A percentile compares a stretch with the other conserved stretches of the same genome.
These are phyloP conservation scores for Aspergillus sparsus DNA, from an alignment of 495 filamentous ascomycete species.

Conservation along the genomic window DNA sequence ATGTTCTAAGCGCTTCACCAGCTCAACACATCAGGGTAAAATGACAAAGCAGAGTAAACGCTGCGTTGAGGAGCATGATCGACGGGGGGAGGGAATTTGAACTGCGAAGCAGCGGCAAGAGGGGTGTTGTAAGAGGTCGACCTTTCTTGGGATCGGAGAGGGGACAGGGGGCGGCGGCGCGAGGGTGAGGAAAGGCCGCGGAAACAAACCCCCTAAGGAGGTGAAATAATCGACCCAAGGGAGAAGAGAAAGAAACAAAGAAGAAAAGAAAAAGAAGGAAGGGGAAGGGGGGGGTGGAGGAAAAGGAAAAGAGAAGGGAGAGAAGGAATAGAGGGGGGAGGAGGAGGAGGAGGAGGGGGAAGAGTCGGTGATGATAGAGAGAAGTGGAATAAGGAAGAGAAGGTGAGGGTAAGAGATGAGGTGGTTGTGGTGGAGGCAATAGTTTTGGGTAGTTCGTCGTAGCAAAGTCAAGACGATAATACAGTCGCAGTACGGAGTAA, in stretches of 20 bases:
- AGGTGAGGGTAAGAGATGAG: constrained; percentile 2
- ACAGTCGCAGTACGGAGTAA: constrained; percentile 7
- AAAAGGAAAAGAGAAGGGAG: not conserved
- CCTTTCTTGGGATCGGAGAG: constrained; percentile 20
- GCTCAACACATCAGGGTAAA: constrained; percentile 28
- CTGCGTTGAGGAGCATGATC: constrained; percentile 29
- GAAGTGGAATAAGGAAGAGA: constrained; percentile 8
- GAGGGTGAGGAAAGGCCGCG: constrained; percentile 23
- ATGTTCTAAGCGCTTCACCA: constrained; percentile 8
- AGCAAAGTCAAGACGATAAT: not conserved
- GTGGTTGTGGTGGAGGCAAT: constrained; percentile 4
- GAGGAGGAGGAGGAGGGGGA: not conserved
- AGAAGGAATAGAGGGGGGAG: constrained; percentile 3
- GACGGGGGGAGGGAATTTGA: constrained; percentile 16
- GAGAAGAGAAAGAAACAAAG: constrained; percentile 20
- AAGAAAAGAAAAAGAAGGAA: constrained; percentile 13
- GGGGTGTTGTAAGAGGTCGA: constrained; percentile 19
- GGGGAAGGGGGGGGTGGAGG: constrained; percentile 4
- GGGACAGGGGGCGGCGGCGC: constrained; percentile 26
- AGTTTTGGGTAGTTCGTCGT: not conserved
- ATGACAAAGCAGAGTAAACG: constrained; percentile 24
- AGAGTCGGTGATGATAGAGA: not conserved
- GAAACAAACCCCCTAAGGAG: constrained; percentile 21
- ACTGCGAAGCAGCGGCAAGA: constrained; percentile 17
- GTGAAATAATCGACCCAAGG: constrained; percentile 23